A percentile compares a stretch with the other conserved stretches of the same genome.
Evolutionary conservation across 1,139 yeast species (phyloP).

Genomic region (Casaregolazyma lundiana): DNA sequence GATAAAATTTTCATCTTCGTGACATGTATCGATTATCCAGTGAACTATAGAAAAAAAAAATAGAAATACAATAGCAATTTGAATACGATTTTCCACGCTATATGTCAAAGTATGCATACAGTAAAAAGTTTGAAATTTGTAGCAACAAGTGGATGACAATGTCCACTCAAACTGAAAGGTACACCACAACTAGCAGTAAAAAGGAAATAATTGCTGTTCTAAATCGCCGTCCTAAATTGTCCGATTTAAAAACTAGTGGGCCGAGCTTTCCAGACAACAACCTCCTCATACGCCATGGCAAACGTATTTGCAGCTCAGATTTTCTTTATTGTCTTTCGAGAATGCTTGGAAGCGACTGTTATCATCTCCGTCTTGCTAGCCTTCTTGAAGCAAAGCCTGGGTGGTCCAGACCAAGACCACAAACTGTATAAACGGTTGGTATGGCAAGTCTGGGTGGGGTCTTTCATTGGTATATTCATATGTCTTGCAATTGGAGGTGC

Average conservation of each 20-base stretch:
- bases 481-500: constrained; percentile 73
- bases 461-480: constrained; percentile 62
- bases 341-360: constrained; percentile 81
- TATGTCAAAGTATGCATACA: too few relatives aligned
- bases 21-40: background rate
- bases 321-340: constrained; percentile 82
- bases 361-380: constrained; percentile 81
- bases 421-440: constrained; percentile 50
- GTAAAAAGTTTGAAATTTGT: too few relatives aligned
- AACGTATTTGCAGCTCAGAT: constrained; percentile 61
- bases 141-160: too few relatives aligned
- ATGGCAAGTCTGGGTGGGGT: constrained; percentile 83
- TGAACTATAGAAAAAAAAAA: background rate
- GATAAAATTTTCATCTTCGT: background rate
- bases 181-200: too few relatives aligned
- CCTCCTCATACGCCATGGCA: too few relatives aligned
- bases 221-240: too few relatives aligned
- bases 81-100: too few relatives aligned
- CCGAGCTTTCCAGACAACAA: too few relatives aligned
- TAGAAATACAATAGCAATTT: background rate
- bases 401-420: constrained; percentile 28
- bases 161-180: too few relatives aligned
- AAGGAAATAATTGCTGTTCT: too few relatives aligned
- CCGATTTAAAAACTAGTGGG: too few relatives aligned
- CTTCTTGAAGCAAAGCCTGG: constrained; percentile 56